Evolutionary conservation across 352 stramenopile genomes (phyloP).

Genomic region (Globisporangium splendens): DNA sequence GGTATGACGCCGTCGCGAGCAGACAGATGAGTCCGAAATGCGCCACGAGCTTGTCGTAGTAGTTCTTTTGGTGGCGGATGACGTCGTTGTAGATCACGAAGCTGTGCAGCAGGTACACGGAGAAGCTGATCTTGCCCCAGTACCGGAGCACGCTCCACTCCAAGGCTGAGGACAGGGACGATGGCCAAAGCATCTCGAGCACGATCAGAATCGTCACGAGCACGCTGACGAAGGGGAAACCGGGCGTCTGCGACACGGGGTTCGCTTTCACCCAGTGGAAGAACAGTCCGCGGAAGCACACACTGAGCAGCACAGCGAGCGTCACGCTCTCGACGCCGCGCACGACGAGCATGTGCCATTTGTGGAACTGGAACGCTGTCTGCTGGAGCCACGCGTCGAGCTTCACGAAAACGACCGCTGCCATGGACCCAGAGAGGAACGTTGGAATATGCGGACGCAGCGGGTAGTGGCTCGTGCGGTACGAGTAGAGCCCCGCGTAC

Average conservation of each 20-base stretch:
- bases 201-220: conserved; percentile 26
- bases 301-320: conserved; percentile 22
- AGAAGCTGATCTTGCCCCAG: conserved; percentile 41
- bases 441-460: conserved; percentile 30
- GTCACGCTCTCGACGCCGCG: conserved; percentile 14
- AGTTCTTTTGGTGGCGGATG: conserved; percentile 21
- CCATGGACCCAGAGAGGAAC: conserved; percentile 31
- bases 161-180: conserved; percentile 18
- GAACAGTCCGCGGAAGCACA: conserved; percentile 17
- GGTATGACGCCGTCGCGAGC: conserved; percentile 32
- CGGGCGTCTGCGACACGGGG: conserved; percentile 12
- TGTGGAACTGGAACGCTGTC: conserved; percentile 10
- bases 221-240: conserved; percentile 20
- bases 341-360: conserved; percentile 9
- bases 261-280: conserved; percentile 28
- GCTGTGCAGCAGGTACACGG: conserved; percentile 40
- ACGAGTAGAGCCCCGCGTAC: conserved; percentile 17
- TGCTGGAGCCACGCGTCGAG: conserved; percentile 14
- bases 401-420: conserved; percentile 23
- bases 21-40: conserved; percentile 25
- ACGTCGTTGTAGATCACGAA: conserved; percentile 30
- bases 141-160: conserved; percentile 31
- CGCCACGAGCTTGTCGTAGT: conserved; percentile 33
- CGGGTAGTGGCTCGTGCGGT: conserved; percentile 19
- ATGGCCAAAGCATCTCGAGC: conserved; percentile 32